Base-by-base conservation (phyloP, 108 stramenopile genomes). In the Nitzschia inconspicua region DNA sequence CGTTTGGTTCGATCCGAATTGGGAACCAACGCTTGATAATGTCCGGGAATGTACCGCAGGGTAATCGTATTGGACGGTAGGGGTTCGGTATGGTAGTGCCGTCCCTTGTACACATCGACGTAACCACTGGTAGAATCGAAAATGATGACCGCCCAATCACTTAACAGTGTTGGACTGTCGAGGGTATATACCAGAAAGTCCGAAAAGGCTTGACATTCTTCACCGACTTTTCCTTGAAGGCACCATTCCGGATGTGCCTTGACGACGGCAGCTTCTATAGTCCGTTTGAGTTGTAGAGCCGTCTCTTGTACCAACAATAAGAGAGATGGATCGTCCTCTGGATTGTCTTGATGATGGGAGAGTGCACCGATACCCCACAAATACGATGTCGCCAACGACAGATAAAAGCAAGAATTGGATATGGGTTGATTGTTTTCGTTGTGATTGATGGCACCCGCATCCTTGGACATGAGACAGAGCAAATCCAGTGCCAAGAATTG, bases 161-260 rank as follows among this genome's bases (percentile, higher is more conserved):
- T 77, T 16, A 83, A 18, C 7, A 79, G 47, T 14, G 78, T 76
- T 30, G 44, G 41, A 20, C 76, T 74, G 44, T 83, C 82, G 3
- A 83, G 63, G 3, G 64, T 48, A 42, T 83, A 83, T 16, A 83
- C 82, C 24, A 83, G 49, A 61, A 83, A 83, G 55, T 83, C 82
- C 1, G 78, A 77, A 52, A 83, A 83, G 11, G 82, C 81, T 46
- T 83, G 72, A 2, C 77, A 72, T 65, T 79, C 71, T 63, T 83
- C 82, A 5, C 82, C 82, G 18, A 83, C 82, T 41, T 76, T 63
- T 14, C 76, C 82, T 60, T 41, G 41, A 5, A 72, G 75, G 26
- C 63, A 78, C 82, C 82, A 83, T 64, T 83, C 82, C 6, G 82
- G 82, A 47, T 83, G 82, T 9, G 82, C 72, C 10, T 62, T 60